phyloP scores from a whole-genome alignment of 2,329 filamentous ascomycete genomes.

The Fusarium nodosum region DNA sequence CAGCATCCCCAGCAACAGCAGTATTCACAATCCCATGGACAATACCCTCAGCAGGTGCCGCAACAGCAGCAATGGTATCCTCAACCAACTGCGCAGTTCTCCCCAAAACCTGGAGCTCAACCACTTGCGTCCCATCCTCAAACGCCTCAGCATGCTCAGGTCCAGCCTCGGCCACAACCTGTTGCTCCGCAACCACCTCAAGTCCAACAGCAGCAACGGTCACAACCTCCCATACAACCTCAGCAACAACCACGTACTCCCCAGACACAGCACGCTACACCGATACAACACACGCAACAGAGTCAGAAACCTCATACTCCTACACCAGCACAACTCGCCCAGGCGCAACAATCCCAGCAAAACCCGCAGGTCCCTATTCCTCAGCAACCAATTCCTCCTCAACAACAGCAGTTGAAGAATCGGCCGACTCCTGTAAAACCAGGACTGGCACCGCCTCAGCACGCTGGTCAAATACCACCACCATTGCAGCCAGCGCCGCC shows the following conservation, averaged over 20 bases:
- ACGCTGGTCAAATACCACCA: slow-evolving; percentile 54
- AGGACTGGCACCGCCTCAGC: slow-evolving; percentile 55
- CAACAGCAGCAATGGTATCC: slow-evolving; percentile 46
- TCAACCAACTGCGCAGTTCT: slow-evolving; percentile 41
- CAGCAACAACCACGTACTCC: slow-evolving; percentile 42
- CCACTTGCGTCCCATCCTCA: slow-evolving; percentile 44
- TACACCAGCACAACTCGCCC: slow-evolving; percentile 23
- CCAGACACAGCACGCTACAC: slow-evolving; percentile 40
- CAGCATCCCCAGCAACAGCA: slow-evolving; percentile 40
- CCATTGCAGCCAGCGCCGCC: slow-evolving; percentile 55
- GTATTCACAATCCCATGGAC: slow-evolving; percentile 31
- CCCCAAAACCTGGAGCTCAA: slow-evolving; percentile 40
- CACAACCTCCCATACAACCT: slow-evolving; percentile 37
- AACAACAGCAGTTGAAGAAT: slow-evolving; percentile 44
- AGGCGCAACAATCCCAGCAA: slow-evolving; percentile 37
- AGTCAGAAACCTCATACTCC: slow-evolving; percentile 39
- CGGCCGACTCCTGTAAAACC: slow-evolving; percentile 49
- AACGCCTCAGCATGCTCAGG: slow-evolving; percentile 40
- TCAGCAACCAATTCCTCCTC: slow-evolving; percentile 39
- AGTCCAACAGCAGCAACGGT: slow-evolving; percentile 37
- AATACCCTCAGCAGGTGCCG: slow-evolving; percentile 31
- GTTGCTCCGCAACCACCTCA: slow-evolving; percentile 43
- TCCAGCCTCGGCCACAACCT: slow-evolving; percentile 42
- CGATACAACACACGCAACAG: slow-evolving; percentile 39
- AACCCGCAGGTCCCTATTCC: slow-evolving; percentile 36